Evolutionary conservation across 164 flowering plant genomes (phyloP), one percentile per base, ranked within the genome.

Genomic region (Vitis riparia): DNA sequence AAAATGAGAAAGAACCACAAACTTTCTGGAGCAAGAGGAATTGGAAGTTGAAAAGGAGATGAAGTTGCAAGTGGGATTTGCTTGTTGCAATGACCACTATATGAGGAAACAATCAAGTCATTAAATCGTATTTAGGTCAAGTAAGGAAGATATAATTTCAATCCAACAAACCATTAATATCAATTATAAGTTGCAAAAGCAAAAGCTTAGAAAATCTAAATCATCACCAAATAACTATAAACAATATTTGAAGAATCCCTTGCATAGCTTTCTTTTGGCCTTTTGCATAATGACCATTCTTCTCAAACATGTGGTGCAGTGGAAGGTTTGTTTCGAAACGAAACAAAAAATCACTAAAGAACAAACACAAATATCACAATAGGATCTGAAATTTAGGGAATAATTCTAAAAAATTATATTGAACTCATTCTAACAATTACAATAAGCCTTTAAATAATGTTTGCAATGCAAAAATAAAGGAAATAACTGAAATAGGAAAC

Each of bases 61-160:
- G 52, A 3, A 7, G 11, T 55, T 37, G 37, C 51, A 27, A 72
- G 53, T 68, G 73, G 70, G 59, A 63, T 16, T 71, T 63, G 72
- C 78, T 71, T 67, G 63, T 52, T 72, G 67, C 70, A 68, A 67
- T 55, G 64, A 68, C 70, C 70, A 72, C 66, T 51, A 64, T 8
- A 71, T 64, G 30, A 71, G 72, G 55, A 63, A 65, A 65, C 59
- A 27, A 58, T 49, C 55, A 32, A 16, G 0, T 29, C 30, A 23
- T 17, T 3, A 17, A 51, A 72, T 16, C 2, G 15, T 1, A 64
- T 48, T 50, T 2, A 29, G 56, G 51, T 23, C 56, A 64, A 27
- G 13, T 51, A 48, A 15, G 57, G 19, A 60, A 64, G 37, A 70
- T 17, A 29, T 44, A 11, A 68, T 52, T 59, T 37, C 47, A 65